phyloP scores from a whole-genome alignment of 2,329 filamentous ascomycete genomes.

The Aspergillus melleus region DNA sequence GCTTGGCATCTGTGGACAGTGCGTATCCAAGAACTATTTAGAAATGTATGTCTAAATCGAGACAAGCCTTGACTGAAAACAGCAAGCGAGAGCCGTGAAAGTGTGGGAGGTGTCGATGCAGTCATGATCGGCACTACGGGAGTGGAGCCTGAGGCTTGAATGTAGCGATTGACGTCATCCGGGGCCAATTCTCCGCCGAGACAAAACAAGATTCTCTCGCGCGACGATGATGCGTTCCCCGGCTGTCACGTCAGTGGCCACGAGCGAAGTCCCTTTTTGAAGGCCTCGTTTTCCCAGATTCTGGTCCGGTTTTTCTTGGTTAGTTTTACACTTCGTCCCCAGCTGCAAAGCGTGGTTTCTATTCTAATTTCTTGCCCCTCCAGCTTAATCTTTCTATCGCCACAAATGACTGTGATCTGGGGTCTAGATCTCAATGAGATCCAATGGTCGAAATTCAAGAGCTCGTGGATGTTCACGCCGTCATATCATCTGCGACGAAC shows the following conservation, averaged over 20 bases:
- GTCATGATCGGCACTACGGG: neutral
- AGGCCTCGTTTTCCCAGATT: neutral
- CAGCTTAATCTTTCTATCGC: neutral
- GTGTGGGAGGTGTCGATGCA: neutral
- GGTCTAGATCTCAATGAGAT: slow-evolving; percentile 59
- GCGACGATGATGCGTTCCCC: too few relatives aligned
- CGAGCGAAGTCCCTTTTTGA: neutral
- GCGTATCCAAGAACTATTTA: neutral
- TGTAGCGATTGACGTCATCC: neutral
- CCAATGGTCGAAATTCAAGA: slow-evolving; percentile 59
- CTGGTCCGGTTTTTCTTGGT: neutral
- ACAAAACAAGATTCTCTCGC: neutral
- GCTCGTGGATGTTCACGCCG: slow-evolving; percentile 58
- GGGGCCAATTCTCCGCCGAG: neutral
- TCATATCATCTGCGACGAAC: slow-evolving; percentile 57
- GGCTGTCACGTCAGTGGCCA: neutral
- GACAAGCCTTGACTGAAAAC: neutral
- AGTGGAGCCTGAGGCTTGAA: neutral
- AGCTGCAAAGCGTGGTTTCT: neutral
- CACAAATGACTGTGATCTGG: slow-evolving; percentile 54
- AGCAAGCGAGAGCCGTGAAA: neutral
- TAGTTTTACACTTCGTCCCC: too few relatives aligned
- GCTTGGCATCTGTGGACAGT: neutral
- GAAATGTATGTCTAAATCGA: neutral
- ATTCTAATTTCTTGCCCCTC: neutral